A percentile compares a stretch with the other conserved stretches of the same genome.
phyloP scores from a whole-genome alignment of 805 yeast species.

The Blastobotrys mokoenaii region DNA sequence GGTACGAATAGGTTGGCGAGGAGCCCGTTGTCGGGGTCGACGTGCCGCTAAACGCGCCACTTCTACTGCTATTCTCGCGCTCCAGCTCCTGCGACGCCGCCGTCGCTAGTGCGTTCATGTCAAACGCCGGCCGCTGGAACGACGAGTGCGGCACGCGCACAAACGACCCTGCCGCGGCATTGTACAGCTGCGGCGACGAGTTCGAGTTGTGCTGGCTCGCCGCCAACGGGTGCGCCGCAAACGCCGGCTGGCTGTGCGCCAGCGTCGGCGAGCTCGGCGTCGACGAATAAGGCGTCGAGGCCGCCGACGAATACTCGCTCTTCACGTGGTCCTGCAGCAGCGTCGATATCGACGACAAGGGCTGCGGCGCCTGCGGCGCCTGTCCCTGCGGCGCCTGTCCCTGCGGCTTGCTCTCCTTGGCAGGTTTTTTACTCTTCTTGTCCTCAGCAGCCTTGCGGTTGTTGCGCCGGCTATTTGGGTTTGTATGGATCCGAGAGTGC shows the following conservation, averaged over 20 bases:
- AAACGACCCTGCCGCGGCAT: constrained; percentile 1
- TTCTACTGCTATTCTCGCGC: constrained; percentile 21
- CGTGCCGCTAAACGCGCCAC: constrained; percentile 8
- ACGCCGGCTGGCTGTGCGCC: constrained; percentile 3
- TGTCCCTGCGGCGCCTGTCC: constrained; percentile 5
- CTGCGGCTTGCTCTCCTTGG: constrained; percentile 3
- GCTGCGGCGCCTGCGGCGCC: constrained; percentile 7
- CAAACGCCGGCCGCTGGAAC: constrained; percentile 17
- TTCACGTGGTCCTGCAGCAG: constrained; percentile 7
- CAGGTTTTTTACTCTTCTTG: background rate
- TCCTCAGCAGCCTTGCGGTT: constrained; percentile 10
- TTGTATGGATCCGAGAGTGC: constrained; percentile 68
- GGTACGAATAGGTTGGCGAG: constrained; percentile 10
- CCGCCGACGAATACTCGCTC: constrained; percentile 17
- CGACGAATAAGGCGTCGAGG: constrained; percentile 19
- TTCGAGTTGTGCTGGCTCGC: constrained; percentile 8
- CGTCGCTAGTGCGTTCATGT: constrained; percentile 35
- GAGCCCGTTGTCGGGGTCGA: constrained; percentile 18
- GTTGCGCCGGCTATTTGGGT: constrained; percentile 30
- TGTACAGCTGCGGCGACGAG: no score
- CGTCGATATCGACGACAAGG: constrained; percentile 4
- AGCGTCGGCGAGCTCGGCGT: constrained; percentile 20
- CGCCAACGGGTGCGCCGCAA: background rate
- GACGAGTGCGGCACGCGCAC: constrained; percentile 16
- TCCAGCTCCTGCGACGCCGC: constrained; percentile 40